phyloP scores from a whole-genome alignment of 78 protist species.

The Tieghemostelium lacteum region DNA sequence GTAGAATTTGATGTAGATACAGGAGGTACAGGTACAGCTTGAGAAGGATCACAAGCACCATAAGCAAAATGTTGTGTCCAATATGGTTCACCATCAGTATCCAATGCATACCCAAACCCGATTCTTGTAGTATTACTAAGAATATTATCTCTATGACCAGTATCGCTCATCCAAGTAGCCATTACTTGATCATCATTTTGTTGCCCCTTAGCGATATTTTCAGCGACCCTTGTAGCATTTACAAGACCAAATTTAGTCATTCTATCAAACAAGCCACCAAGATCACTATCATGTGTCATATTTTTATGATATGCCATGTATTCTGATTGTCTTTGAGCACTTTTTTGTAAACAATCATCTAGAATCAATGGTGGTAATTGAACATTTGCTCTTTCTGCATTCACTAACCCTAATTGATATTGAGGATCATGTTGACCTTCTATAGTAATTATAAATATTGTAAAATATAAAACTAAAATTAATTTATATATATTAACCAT shows the following conservation, averaged over 20 bases:
- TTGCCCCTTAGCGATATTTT: background rate
- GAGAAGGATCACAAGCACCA: slow-evolving; percentile 1
- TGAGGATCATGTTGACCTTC: no score
- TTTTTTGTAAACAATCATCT: background rate
- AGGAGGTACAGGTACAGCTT: no score
- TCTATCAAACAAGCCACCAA: background rate
- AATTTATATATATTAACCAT: no score
- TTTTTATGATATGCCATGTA: background rate
- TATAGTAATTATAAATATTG: no score
- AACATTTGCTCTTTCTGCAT: slow-evolving; percentile 3
- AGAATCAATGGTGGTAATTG: background rate
- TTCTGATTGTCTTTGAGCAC: slow-evolving; percentile 6
- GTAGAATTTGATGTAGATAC: no score
- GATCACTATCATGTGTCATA: slow-evolving; percentile 7
- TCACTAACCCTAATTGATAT: no score
- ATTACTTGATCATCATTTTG: background rate
- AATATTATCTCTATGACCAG: slow-evolving; percentile 33
- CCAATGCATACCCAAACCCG: no score
- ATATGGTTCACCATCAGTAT: slow-evolving; percentile 11
- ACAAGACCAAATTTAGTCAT: background rate
- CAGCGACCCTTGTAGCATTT: background rate
- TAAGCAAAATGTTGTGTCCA: slow-evolving; percentile 24
- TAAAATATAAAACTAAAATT: no score
- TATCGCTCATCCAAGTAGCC: background rate
- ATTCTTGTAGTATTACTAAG: no score